Evolutionary conservation across 2,329 filamentous ascomycete species (phyloP), one percentile per base, ranked within the genome.

Genomic region (Westerdykella aurantiaca): DNA sequence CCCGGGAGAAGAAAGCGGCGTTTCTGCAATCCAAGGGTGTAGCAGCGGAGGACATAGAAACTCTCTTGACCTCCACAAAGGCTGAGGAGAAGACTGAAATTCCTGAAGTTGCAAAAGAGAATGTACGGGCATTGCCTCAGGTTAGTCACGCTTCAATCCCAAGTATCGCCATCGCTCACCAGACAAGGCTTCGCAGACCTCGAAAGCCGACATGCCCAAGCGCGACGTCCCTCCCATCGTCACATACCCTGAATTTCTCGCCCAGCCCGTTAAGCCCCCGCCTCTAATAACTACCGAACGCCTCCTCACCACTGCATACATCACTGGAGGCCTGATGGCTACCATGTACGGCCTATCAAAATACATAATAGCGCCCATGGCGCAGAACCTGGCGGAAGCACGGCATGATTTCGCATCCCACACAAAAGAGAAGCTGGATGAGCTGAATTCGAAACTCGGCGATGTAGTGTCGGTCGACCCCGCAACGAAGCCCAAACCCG

Each of bases 21-120:
- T 95, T 95, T 55, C 71, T 96, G 1, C 77, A 82, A 58, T 80
- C 79, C 40, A 96, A 96, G 64, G 87, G 87, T 3, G 71, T 95
- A 6, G 70, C 69, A 3, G 70, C 77, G 4, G 73, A 76, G 25
- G 81, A 91, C 48, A 87, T 95, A 48, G 72, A 86, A 52, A 71
- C 72, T 39, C 72, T 95, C 6, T 69, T 95, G 33, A 49, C 72
- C 64, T 37, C 42, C 5, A 47, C 41, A 18, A 34, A 50, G 13
- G 34, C 18, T 25, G 41, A 48, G n/a, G 49, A 56, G 22, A 42
- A 53, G 18, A 40, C 38, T 3, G 25, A 29, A 9, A 34, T 45
- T 5, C 22, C 43, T 11, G 52, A 55, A 34, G 39, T 63, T 17
- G 49, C 52, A 34, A 47, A 55, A 38, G 53, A 45, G 25, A 58